These are phyloP conservation scores for Plasmodium gonderi DNA, from an alignment of 169 alveolate genomes.

Conservation along the genomic window DNA sequence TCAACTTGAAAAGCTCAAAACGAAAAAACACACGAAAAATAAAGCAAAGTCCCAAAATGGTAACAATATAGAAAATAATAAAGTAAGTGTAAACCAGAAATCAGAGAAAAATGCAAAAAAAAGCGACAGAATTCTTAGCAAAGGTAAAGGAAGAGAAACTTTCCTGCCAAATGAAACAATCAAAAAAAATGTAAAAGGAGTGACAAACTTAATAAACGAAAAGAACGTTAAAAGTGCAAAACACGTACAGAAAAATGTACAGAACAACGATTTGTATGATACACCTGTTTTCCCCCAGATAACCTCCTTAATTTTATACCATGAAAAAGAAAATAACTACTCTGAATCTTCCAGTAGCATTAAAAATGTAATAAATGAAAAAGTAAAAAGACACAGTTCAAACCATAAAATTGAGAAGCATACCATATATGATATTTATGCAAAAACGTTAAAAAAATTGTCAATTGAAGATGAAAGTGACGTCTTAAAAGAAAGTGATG, in stretches of 20 bases:
- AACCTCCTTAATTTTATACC: conserved; percentile 54
- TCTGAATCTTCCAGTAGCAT: conserved; percentile 23
- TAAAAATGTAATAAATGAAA: conserved; percentile 17
- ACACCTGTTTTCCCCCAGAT: conserved; percentile 63
- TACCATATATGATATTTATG: conserved; percentile 63
- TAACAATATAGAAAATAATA: not conserved
- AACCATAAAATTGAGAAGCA: conserved; percentile 27
- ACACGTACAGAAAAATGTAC: not conserved
- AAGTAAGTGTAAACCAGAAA: not conserved
- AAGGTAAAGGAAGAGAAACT: conserved; percentile 20
- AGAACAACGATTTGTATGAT: conserved; percentile 17
- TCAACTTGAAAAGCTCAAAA: conserved; percentile 8
- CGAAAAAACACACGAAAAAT: not conserved
- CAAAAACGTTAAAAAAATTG: conserved; percentile 36
- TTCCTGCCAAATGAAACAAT: not conserved
- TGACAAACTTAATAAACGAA: not conserved
- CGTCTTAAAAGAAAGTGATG: conserved; percentile 12
- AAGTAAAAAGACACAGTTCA: conserved; percentile 29
- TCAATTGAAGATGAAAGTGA: conserved; percentile 55
- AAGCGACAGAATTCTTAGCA: conserved; percentile 14
- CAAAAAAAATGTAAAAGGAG: not conserved
- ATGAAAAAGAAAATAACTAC: conserved; percentile 24
- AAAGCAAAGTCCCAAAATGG: conserved; percentile 4
- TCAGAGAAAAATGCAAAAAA: conserved; percentile 1
- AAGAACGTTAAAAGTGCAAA: not conserved